Base-by-base conservation (phyloP, 2,329 filamentous ascomycete species). In the Fonsecaea erecta region DNA sequence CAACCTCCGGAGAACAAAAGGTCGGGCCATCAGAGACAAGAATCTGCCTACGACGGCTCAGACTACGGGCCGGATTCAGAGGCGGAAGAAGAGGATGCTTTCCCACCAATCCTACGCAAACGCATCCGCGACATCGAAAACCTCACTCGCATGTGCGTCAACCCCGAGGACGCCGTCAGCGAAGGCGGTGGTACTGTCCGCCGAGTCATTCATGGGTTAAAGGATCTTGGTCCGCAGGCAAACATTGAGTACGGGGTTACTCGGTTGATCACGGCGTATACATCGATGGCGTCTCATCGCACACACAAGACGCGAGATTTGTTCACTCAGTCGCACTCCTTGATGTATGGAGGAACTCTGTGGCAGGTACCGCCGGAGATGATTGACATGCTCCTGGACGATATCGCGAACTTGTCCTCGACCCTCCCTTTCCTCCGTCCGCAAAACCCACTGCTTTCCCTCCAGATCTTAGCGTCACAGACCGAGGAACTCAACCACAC, bases 401-500 rank as follows among this genome's bases (percentile, higher is more conserved):
- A 87, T 53, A 82, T 88, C 61, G 80, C 84, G 53, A 76, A 84
- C 7, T 78, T 87, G 40, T 69, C 78, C 54, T 78, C 82, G 46
- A 80, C 80, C 40, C 78, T 88, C 26, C 85, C 86, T 11, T 79
- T 79, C 61, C 77, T 78, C 40, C 74, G n/a, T 70, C 74, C 64
- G n/a, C 67, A 70, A n/a, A 76, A 79, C 58, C 89, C 67, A 74
- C 84, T 90, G 71, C 83, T 84, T 71, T 91, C 90, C 9, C 80
- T 93, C 52, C 84, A 87, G 64, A 84, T 86, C 24, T 83, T 94
- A 58, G 88, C 92, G 74, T 83, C 85, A 6, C 83, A 91, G 68
- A 93, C 90, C 0, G 82, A 86, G 28, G 90, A 93, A 67, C 81
- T 94, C 30, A 86, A 94, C 8, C 86, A 92, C 73, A 91, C 92